phyloP scores from a whole-genome alignment of 1,284 basidiomycete genomes.

The Fomitopsis pinicola region DNA sequence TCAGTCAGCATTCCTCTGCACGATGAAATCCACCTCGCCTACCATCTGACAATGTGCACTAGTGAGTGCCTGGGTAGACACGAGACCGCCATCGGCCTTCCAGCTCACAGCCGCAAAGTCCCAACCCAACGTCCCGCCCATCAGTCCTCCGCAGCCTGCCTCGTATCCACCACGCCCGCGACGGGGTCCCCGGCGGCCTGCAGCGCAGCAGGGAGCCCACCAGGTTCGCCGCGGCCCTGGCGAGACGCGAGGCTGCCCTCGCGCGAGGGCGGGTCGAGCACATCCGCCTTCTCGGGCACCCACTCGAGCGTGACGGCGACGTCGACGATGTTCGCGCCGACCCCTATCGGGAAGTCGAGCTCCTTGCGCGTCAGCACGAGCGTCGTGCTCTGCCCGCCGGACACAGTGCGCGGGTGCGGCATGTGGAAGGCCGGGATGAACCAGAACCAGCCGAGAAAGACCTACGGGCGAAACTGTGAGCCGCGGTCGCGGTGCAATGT shows the following conservation, averaged over 20 bases:
- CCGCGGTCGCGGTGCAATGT: too few relatives aligned
- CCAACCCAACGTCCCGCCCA: too few relatives aligned
- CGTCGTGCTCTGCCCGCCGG: conserved; percentile 20
- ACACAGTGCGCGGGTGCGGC: conserved; percentile 34
- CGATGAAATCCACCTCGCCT: too few relatives aligned
- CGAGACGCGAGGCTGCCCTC: conserved; percentile 17
- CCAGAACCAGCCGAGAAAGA: conserved; percentile 83
- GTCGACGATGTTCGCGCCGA: conserved; percentile 63
- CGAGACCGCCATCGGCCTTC: too few relatives aligned
- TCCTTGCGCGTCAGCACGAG: conserved; percentile 51
- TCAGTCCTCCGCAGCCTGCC: conserved; percentile 21
- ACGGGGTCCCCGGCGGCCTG: conserved; percentile 13
- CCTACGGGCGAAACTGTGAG: conserved; percentile 27
- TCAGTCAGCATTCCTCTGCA: too few relatives aligned
- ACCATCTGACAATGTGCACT: too few relatives aligned
- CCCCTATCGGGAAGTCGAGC: conserved; percentile 72
- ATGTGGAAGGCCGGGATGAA: conserved; percentile 81
- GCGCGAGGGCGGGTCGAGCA: conserved; percentile 16
- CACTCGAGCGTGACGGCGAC: conserved; percentile 46
- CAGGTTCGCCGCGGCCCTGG: conserved; percentile 19
- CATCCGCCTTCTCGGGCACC: conserved; percentile 19
- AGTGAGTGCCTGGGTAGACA: too few relatives aligned
- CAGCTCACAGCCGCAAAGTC: too few relatives aligned
- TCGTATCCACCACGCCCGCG: conserved; percentile 13
- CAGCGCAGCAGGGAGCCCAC: conserved; percentile 16